phyloP scores from a whole-genome alignment of 1,284 basidiomycete genomes.

The Cryptococcus sp. region DNA sequence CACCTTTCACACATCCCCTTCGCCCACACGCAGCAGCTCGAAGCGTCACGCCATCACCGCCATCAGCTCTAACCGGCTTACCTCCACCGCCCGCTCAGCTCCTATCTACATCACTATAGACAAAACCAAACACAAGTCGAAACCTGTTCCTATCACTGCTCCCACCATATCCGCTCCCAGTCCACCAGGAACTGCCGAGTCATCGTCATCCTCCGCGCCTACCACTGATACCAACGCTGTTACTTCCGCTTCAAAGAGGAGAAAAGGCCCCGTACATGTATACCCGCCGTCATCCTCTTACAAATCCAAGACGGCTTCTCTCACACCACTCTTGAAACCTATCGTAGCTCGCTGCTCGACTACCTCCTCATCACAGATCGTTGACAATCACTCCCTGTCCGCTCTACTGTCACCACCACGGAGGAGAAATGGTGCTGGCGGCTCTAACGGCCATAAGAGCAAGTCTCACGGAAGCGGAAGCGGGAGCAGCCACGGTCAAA shows the following conservation, averaged over 20 bases:
- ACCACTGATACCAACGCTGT: slow-evolving; percentile 3
- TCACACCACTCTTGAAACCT: slow-evolving; percentile 32
- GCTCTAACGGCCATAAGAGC: not conserved
- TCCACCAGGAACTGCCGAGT: not conserved
- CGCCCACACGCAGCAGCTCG: slow-evolving; percentile 5
- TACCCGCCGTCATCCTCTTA: slow-evolving; percentile 7
- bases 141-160: too few relatives aligned
- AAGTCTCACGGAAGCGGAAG: not conserved
- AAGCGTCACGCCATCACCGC: slow-evolving; percentile 6
- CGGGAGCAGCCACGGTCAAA: not conserved
- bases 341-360: slow-evolving; percentile 36
- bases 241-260: slow-evolving; percentile 12
- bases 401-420: slow-evolving; percentile 16
- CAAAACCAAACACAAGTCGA: not conserved
- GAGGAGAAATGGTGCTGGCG: slow-evolving; percentile 13
- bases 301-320: slow-evolving; percentile 13
- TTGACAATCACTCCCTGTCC: slow-evolving; percentile 4
- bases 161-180: not conserved
- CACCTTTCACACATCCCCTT: slow-evolving; percentile 4
- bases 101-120: slow-evolving; percentile 9
- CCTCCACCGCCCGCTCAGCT: slow-evolving; percentile 1
- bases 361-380: slow-evolving; percentile 3
- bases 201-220: slow-evolving; percentile 5
- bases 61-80: slow-evolving; percentile 5
- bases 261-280: slow-evolving; percentile 14